Percentiles rank a stretch among this genome's conserved stretches.
Conservation (phyloP, 257 asterid species). For the Salvia hispanica region DNA sequence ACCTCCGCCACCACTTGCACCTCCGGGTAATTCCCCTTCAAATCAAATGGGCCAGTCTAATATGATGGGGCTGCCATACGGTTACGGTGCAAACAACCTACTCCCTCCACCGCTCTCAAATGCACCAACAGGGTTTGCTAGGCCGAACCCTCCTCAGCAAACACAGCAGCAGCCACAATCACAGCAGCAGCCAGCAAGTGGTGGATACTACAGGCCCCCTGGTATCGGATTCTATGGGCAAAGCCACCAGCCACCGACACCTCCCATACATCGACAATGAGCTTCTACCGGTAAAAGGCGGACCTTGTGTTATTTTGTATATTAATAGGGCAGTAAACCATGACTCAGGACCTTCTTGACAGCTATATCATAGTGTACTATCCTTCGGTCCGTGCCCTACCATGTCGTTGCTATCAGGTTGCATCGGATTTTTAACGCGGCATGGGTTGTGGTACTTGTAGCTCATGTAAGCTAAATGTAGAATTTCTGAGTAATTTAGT, state of each 20-base stretch:
- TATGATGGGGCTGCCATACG: slow-evolving; percentile 52
- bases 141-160: slow-evolving; percentile 59
- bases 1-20: slow-evolving; percentile 49
- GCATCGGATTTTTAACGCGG: neutral
- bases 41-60: slow-evolving; percentile 33
- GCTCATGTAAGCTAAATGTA: slow-evolving; percentile 37
- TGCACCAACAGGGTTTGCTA: slow-evolving; percentile 44
- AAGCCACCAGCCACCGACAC: slow-evolving; percentile 78
- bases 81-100: slow-evolving; percentile 53
- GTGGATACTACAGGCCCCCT: slow-evolving; percentile 70
- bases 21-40: slow-evolving; percentile 36
- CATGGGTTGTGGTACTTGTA: slow-evolving; percentile 5
- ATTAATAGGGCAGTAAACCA: slow-evolving; percentile 37
- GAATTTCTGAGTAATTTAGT: slow-evolving; percentile 18
- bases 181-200: slow-evolving; percentile 47
- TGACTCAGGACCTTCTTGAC: slow-evolving; percentile 22
- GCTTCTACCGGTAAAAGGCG: slow-evolving; percentile 23
- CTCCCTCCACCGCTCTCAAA: slow-evolving; percentile 48
- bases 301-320: slow-evolving; percentile 44
- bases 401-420: slow-evolving; percentile 8
- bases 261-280: slow-evolving; percentile 85
- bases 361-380: slow-evolving; percentile 30
- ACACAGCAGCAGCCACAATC: slow-evolving; percentile 35
- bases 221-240: slow-evolving; percentile 89
- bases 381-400: slow-evolving; percentile 18